Evolutionary conservation across 164 flowering plant species (phyloP).

Genomic region (grape (Vitis vinifera)): ASM3070453v1 NC_081819.1:21838501-21839000

Average conservation of each 20-base stretch:
- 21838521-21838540: conserved; percentile 92
- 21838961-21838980: conserved; percentile 45
- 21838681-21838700: conserved; percentile 31
- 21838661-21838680: conserved; percentile 21
- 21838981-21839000: neutral
- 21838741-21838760: conserved; percentile 97
- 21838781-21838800: conserved; percentile 63
- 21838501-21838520: conserved; percentile 73
- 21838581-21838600: conserved; percentile 27
- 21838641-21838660: conserved; percentile 16
- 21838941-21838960: conserved; percentile 91
- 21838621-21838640: conserved; percentile 19
- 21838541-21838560: conserved; percentile 74
- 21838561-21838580: conserved; percentile 26
- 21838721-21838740: conserved; percentile 79
- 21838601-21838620: conserved; percentile 14
- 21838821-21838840: neutral
- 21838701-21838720: conserved; percentile 52
- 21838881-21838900: neutral
- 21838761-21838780: conserved; percentile 89
- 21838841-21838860: neutral
- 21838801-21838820: conserved; percentile 1
- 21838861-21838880: no score
- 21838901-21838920: conserved; percentile 25
- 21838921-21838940: conserved; percentile 98